Conservation (phyloP, 768 basidiomycete species). For the Pleurotus djamor region DNA sequence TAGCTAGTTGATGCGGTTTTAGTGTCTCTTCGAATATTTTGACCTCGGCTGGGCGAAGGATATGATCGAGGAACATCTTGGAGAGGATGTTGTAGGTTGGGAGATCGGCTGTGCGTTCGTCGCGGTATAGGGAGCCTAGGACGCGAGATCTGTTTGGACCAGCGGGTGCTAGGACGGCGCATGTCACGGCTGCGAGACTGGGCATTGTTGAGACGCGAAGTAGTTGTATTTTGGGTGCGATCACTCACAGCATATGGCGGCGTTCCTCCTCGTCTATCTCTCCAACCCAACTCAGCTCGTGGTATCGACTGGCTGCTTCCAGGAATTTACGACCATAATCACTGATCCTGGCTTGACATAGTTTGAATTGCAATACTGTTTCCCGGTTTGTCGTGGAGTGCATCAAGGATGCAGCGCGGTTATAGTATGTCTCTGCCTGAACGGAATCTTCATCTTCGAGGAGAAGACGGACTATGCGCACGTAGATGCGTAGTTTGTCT, state of each 20-base stretch:
- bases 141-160: slow-evolving; percentile 95
- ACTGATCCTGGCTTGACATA: slow-evolving; percentile 92
- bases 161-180: slow-evolving; percentile 94
- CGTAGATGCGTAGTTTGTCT: slow-evolving; percentile 87
- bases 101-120: slow-evolving; percentile 83
- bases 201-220: slow-evolving; percentile 6
- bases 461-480: slow-evolving; percentile 91
- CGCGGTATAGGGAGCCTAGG: slow-evolving; percentile 89
- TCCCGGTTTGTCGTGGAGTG: slow-evolving; percentile 79
- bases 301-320: slow-evolving; percentile 92
- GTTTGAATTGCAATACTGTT: slow-evolving; percentile 81
- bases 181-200: slow-evolving; percentile 90
- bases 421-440: slow-evolving; percentile 98
- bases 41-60: slow-evolving; percentile 87
- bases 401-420: slow-evolving; percentile 88
- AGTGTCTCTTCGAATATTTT: slow-evolving; percentile 86
- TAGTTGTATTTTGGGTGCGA: slow-evolving; percentile 2
- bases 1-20: slow-evolving; percentile 93
- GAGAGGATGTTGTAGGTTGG: slow-evolving; percentile 87
- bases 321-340: slow-evolving; percentile 92
- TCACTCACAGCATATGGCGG: slow-evolving; percentile 79
- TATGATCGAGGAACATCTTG: slow-evolving; percentile 99
- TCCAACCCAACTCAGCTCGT: slow-evolving; percentile 88
- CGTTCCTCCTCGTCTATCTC: slow-evolving; percentile 95
- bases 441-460: slow-evolving; percentile 97